Base-by-base conservation (phyloP, 257 asterid species). In the Petrea volubilis region DNA sequence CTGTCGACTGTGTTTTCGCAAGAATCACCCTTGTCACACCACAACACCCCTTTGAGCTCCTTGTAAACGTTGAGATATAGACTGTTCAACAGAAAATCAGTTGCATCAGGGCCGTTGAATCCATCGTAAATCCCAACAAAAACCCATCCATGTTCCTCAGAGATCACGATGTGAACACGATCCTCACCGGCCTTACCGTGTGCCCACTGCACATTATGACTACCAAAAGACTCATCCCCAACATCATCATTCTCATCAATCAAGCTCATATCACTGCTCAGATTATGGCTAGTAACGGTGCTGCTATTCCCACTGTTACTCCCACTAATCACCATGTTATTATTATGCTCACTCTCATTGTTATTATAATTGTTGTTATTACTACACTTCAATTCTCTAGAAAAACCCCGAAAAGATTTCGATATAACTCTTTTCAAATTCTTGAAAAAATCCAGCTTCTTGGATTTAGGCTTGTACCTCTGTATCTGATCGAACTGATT, bases 181-280 rank as follows among this genome's bases (percentile, higher is more conserved):
- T 92, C 98, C 55, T 95, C 98, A 24, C 99, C 99, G 1, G 99
- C 98, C 67, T 95, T 95, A 5, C 99, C 98, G 73, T 92, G 98
- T 1, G 99, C 99, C 99, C 99, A 95, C 79, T 92, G 99, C 60
- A 91, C 88, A 64, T 87, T 94, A 68, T 83, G 93, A 46, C 94
- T 86, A 10, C 87, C 84, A 64, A 88, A 90, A 1, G 97, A 85
- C 6, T 87, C 96, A 14, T 80, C 76, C 8, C 85, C 85, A 24
- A 77, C 90, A 29, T 81, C 91, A 29, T 88, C 95, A 29, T 85
- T 80, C 58, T 91, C 96, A 27, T 91, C 96, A n/a, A 60, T 74
- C 65, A 86, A 76, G 68, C 99, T 91, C 84, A 80, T 76, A 33
- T 86, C 86, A 24, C 93, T 87, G 67, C 96, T 89, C 72, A 88